These are phyloP conservation scores for Umbelopsis isabellina DNA, from an alignment of 192 early-diverging fungal genomes.

Conservation along the genomic window DNA sequence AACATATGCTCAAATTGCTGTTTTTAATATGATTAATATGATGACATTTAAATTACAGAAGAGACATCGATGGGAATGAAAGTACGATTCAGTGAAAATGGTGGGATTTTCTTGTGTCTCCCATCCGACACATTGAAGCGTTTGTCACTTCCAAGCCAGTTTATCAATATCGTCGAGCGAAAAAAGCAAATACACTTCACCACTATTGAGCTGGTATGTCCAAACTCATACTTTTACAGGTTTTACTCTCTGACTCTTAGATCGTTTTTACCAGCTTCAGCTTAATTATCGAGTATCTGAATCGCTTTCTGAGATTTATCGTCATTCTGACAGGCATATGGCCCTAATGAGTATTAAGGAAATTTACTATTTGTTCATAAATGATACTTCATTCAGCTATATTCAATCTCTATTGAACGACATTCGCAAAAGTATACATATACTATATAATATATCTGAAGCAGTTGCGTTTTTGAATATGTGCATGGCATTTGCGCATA, in stretches of 20 bases:
- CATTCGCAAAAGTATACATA: conserved; percentile 60
- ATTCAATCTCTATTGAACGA: conserved; percentile 25
- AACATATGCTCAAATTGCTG: conserved; percentile 29
- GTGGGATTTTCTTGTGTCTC: conserved; percentile 65
- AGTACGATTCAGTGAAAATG: conserved; percentile 60
- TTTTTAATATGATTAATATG: background rate
- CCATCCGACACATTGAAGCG: conserved; percentile 47
- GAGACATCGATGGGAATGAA: conserved; percentile 64
- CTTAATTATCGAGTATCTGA: conserved; percentile 83
- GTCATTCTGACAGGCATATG: conserved; percentile 75
- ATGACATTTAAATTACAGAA: conserved; percentile 38
- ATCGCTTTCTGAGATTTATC: conserved; percentile 79
- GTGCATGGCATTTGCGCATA: conserved; percentile 72
- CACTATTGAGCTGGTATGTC: conserved; percentile 72
- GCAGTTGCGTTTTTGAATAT: conserved; percentile 82
- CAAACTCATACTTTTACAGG: background rate
- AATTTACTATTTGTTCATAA: background rate
- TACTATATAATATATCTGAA: conserved; percentile 76
- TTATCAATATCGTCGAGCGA: conserved; percentile 75
- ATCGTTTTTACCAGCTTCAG: conserved; percentile 53
- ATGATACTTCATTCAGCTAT: conserved; percentile 12
- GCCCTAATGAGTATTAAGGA: background rate
- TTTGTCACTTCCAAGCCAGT: conserved; percentile 58
- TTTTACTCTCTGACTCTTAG: too few relatives aligned
- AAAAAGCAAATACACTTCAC: conserved; percentile 69